Conservation (phyloP, 352 stramenopile species). For the Phytopythium aichiense region DNA sequence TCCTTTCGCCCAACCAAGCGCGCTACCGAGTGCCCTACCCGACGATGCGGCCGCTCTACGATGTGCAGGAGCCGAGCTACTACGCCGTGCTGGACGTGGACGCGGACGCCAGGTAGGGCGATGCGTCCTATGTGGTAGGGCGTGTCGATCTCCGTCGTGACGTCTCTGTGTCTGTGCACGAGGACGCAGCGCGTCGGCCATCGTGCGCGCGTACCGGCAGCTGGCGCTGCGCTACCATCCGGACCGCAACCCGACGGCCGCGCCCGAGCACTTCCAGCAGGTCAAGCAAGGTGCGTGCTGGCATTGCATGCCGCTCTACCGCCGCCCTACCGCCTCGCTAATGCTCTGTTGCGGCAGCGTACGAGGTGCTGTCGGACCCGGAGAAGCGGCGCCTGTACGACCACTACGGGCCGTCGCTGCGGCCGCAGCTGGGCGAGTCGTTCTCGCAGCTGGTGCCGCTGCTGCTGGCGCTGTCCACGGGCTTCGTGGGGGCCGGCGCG, state of each 20-base stretch:
- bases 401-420: conserved; percentile 57
- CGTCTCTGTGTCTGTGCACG: background rate
- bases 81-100: conserved; percentile 70
- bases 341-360: conserved; percentile 25
- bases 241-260: conserved; percentile 93
- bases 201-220: conserved; percentile 94
- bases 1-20: no score
- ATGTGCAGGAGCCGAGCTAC: conserved; percentile 54
- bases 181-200: conserved; percentile 78
- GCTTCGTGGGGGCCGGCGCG: conserved; percentile 42
- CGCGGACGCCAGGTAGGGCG: conserved; percentile 39
- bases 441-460: conserved; percentile 60
- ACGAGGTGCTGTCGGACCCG: conserved; percentile 72
- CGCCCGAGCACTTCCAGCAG: conserved; percentile 87
- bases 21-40: no score
- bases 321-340: background rate
- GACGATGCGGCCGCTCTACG: conserved; percentile 25
- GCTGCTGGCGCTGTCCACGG: conserved; percentile 52
- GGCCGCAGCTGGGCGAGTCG: conserved; percentile 56
- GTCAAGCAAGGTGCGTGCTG: conserved; percentile 42
- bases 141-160: background rate
- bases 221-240: conserved; percentile 94
- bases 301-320: background rate
- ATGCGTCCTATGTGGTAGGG: background rate
- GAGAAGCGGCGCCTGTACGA: conserved; percentile 75